Percentiles rank a stretch among this genome's conserved stretches.
These are phyloP conservation scores for Eleusine coracana DNA, from an alignment of 176 grass and related monocot species.

Conservation along the genomic window DNA sequence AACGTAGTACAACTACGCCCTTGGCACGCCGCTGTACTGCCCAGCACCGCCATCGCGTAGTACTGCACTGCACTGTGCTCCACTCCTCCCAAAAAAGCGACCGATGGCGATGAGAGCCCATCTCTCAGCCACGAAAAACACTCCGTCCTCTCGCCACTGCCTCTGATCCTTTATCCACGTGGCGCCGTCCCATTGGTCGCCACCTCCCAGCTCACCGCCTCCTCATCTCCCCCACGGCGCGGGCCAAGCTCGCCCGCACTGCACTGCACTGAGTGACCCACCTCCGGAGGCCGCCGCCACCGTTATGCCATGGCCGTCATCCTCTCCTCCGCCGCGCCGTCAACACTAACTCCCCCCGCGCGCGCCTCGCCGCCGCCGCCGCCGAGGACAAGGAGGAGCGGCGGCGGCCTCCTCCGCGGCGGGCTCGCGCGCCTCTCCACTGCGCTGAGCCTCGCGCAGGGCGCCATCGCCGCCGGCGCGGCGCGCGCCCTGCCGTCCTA, in stretches of 20 bases:
- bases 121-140: conserved; percentile 23
- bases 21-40: not conserved
- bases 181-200: conserved; percentile 27
- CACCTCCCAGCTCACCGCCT: conserved; percentile 24
- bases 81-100: not conserved
- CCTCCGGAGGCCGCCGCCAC: conserved; percentile 17
- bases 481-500: conserved; percentile 69
- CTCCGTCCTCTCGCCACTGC: conserved; percentile 27
- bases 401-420: conserved; percentile 22
- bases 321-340: conserved; percentile 45
- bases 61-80: not conserved
- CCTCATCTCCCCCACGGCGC: conserved; percentile 35
- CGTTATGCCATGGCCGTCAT: conserved; percentile 62
- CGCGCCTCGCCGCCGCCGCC: not conserved
- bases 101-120: not conserved
- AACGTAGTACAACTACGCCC: not conserved
- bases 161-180: conserved; percentile 55
- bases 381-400: not conserved
- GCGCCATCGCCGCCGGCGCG: not conserved
- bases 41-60: not conserved
- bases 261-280: not conserved
- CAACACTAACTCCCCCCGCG: not conserved
- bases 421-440: conserved; percentile 52
- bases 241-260: not conserved
- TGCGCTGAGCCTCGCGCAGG: conserved; percentile 34